Evolutionary conservation across 2,329 filamentous ascomycete genomes (phyloP), one percentile per base, ranked within the genome.

Genomic region (Pyrenochaeta sp.): DNA sequence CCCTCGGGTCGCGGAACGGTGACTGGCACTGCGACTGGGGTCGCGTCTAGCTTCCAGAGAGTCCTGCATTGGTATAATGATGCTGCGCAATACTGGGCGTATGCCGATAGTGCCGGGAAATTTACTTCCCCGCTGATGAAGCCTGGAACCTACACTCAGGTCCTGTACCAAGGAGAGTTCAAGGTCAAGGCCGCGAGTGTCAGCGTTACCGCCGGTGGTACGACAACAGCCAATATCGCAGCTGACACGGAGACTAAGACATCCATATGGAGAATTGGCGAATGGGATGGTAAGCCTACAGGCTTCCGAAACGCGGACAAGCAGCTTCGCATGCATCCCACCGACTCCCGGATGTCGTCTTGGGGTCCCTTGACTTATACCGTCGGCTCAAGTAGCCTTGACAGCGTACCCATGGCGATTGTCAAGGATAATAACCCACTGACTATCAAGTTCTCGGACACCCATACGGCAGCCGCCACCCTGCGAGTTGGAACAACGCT

Each of bases 281-380:
- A 85, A 18, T 88, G 84, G 77, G 87, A 90, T 61, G 87, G 87
- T 41, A 80, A 85, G 72, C 68, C 70, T 3, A 71, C 58, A 7
- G 86, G 85, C 14, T 88, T 90, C 78, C 82, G 82, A 60, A 90
- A 90, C 67, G 87, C 87, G 12, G 86, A 82, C 49, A 88, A 88
- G 64, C 84, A 88, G 68, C 80, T 86, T 12, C 82, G 85, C 45
- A 90, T 90, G 87, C 87, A 90, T 68, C 87, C 87, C 2, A 85
- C 84, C 3, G 87, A 89, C 72, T 75, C 74, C 33, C 83, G 87
- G 64, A 90, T 90, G 87, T 73, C 78, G 21, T 78, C 76, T 50
- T 90, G 87, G 87, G 81, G 78, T 0, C 80, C 85, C 0, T 63
- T 81, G 11, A 88, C 85, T 0, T 88, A 87, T 73, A 87, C 83